Conservation (phyloP, 768 basidiomycete species). For the Podaxis sp. region DNA sequence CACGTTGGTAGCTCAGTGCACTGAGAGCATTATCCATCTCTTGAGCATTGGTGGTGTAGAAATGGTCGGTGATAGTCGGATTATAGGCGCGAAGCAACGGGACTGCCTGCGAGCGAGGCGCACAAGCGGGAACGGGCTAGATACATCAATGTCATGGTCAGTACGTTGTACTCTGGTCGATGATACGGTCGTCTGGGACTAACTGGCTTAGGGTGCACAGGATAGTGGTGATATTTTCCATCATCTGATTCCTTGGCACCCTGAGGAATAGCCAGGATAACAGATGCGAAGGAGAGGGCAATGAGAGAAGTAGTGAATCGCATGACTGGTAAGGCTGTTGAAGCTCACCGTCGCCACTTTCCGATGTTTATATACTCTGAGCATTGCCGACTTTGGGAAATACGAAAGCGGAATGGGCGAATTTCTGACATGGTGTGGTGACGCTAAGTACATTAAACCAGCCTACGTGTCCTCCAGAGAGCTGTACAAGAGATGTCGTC, state of each 20-base stretch:
- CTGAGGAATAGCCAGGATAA: neutral
- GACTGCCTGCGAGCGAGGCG: neutral
- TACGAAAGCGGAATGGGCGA: neutral
- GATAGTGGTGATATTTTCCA: neutral
- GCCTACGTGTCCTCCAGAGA: neutral
- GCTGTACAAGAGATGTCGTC: neutral
- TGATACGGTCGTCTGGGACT: neutral
- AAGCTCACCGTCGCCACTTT: neutral
- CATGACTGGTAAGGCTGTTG: neutral
- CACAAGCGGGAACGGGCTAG: neutral
- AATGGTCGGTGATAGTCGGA: neutral
- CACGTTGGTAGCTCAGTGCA: slow-evolving; percentile 1
- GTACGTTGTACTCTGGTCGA: neutral
- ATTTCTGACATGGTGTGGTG: neutral
- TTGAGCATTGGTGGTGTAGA: neutral
- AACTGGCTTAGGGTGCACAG: neutral
- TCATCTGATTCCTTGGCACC: neutral
- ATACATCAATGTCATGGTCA: neutral
- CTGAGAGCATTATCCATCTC: slow-evolving; percentile 1
- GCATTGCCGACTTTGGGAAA: neutral
- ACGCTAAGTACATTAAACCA: neutral
- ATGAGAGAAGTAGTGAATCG: neutral
- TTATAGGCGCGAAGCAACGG: neutral
- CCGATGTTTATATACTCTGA: neutral
- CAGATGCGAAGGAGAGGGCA: neutral